Conservation (phyloP, 331 rosid species). For the Telfairia occidentalis region DNA sequence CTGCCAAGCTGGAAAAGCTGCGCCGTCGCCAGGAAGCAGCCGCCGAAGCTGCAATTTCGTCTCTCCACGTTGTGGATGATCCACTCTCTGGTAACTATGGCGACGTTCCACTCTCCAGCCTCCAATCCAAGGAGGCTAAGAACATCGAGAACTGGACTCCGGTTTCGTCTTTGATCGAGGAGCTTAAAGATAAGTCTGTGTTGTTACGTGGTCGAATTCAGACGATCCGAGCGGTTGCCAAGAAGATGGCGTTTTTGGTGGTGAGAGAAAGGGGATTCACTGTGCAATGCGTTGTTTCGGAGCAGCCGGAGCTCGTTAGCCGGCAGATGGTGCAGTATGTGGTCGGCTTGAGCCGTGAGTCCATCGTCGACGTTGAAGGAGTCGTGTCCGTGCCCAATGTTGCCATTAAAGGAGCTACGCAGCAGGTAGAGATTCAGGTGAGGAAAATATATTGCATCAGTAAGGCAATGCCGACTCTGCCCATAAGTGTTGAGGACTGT, state of each 20-base stretch:
- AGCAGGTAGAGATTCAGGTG: slow-evolving; percentile 85
- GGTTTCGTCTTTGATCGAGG: slow-evolving; percentile 27
- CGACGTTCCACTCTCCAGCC: slow-evolving; percentile 45
- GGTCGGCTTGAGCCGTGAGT: slow-evolving; percentile 61
- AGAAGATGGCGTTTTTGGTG: slow-evolving; percentile 79
- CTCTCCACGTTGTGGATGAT: slow-evolving; percentile 49
- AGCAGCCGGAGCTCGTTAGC: slow-evolving; percentile 49
- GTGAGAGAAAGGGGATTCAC: slow-evolving; percentile 63
- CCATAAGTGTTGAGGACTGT: slow-evolving; percentile 68
- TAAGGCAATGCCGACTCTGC: slow-evolving; percentile 47
- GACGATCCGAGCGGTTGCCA: slow-evolving; percentile 71
- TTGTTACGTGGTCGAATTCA: slow-evolving; percentile 64
- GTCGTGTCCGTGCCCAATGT: slow-evolving; percentile 44
- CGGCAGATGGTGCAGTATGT: slow-evolving; percentile 79
- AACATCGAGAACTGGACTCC: slow-evolving; percentile 39
- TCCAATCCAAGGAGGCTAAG: slow-evolving; percentile 42
- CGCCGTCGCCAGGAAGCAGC: slow-evolving; percentile 49
- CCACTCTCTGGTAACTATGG: slow-evolving; percentile 65
- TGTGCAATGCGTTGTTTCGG: slow-evolving; percentile 72
- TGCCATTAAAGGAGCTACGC: slow-evolving; percentile 71
- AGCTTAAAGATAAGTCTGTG: slow-evolving; percentile 31
- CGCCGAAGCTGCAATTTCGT: slow-evolving; percentile 23
- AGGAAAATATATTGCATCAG: slow-evolving; percentile 46
- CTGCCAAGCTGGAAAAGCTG: slow-evolving; percentile 57
- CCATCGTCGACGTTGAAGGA: slow-evolving; percentile 72